phyloP scores from a whole-genome alignment of 2,329 filamentous ascomycete species.

The Diaporthe caulivora region DNA sequence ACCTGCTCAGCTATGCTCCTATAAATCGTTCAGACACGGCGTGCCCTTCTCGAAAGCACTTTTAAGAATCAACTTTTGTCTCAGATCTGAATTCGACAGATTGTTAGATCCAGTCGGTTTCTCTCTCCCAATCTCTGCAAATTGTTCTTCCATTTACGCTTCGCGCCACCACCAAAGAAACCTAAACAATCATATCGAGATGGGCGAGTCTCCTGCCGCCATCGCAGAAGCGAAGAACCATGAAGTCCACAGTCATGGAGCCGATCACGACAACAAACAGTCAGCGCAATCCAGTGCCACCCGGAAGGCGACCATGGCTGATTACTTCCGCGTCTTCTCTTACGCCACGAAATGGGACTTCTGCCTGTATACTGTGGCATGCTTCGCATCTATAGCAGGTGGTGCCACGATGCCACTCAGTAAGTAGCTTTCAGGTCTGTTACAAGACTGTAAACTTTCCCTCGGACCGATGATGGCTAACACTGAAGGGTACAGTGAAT shows the following conservation, averaged over 20 bases:
- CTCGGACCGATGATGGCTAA: neutral
- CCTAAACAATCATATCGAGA: neutral
- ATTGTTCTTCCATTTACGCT: neutral
- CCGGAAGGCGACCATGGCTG: constrained; percentile 39
- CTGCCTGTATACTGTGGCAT: constrained; percentile 58
- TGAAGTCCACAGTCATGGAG: neutral
- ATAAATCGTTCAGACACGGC: neutral
- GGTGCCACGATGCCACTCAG: constrained; percentile 68
- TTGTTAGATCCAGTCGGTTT: neutral
- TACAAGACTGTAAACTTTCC: neutral
- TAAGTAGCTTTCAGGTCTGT: neutral
- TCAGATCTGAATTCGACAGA: neutral
- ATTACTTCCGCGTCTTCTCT: constrained; percentile 64
- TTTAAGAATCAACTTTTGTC: neutral
- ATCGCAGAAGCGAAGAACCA: neutral
- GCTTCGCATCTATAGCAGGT: constrained; percentile 63
- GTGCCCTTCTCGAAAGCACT: neutral
- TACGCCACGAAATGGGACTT: constrained; percentile 67
- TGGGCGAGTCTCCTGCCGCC: neutral
- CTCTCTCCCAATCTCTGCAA: neutral
- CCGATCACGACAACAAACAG: neutral
- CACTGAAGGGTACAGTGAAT: constrained; percentile 54
- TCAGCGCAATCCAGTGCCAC: neutral
- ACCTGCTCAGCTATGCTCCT: neutral
- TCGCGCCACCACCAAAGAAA: neutral